A percentile compares a stretch with the other conserved stretches of the same genome.
These are phyloP conservation scores for Lojkania enalia DNA, from an alignment of 2,329 filamentous ascomycete genomes.

Conservation along the genomic window DNA sequence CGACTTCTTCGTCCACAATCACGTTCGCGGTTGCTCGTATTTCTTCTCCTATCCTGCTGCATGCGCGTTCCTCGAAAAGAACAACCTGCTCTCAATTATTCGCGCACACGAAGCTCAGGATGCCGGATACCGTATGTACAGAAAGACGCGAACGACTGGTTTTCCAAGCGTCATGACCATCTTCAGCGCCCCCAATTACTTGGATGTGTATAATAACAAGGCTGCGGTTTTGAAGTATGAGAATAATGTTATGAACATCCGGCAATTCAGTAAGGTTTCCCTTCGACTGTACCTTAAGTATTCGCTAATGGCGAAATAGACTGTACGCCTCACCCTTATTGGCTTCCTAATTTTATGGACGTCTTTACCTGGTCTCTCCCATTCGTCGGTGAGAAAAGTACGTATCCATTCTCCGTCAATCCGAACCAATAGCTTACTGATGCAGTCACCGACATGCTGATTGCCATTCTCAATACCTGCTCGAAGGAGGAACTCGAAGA, in stretches of 20 bases:
- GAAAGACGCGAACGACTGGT: constrained; percentile 95
- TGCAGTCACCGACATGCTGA: constrained; percentile 90
- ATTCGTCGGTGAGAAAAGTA: constrained; percentile 91
- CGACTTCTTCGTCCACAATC: constrained; percentile 97
- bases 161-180: constrained; percentile 99
- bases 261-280: constrained; percentile 73
- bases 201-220: constrained; percentile 99
- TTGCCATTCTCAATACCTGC: constrained; percentile 96
- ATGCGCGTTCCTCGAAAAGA: constrained; percentile 97
- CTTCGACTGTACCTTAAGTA: background rate
- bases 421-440: constrained; percentile 21
- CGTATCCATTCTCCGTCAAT: constrained; percentile 6
- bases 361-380: constrained; percentile 99
- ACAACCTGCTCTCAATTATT: constrained; percentile 95
- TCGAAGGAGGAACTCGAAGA: constrained; percentile 97
- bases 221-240: constrained; percentile 98
- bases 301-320: constrained; percentile 48
- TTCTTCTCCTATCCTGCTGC: constrained; percentile 99
- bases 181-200: constrained; percentile 97
- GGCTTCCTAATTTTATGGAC: constrained; percentile 99
- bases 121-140: constrained; percentile 98
- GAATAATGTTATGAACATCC: constrained; percentile 99
- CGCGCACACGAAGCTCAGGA: constrained; percentile 98
- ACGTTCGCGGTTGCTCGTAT: constrained; percentile 97
- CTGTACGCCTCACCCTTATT: constrained; percentile 98